These are phyloP conservation scores for Cladorrhinum sp. DNA, from an alignment of 2,329 filamentous ascomycete species.

Conservation along the genomic window DNA sequence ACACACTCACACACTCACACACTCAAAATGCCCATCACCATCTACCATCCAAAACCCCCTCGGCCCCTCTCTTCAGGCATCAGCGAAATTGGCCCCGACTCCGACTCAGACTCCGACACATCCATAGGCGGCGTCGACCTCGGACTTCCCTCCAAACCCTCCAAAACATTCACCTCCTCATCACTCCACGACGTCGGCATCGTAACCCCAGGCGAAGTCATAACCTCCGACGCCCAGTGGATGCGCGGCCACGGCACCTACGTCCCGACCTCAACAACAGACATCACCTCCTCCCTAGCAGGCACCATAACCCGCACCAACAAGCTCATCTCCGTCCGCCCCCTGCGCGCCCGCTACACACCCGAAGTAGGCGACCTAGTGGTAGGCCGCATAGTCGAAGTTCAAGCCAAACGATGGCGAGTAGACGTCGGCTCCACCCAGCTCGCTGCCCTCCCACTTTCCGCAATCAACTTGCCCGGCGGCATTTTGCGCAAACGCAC, in stretches of 20 bases:
- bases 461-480: slow-evolving; percentile 89
- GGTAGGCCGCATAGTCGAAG: slow-evolving; percentile 87
- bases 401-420: slow-evolving; percentile 90
- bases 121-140: slow-evolving; percentile 42
- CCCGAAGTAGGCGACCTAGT: slow-evolving; percentile 96
- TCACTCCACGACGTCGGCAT: slow-evolving; percentile 50
- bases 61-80: slow-evolving; percentile 12
- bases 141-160: slow-evolving; percentile 7
- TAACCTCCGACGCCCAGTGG: slow-evolving; percentile 93
- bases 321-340: slow-evolving; percentile 89
- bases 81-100: slow-evolving; percentile 9
- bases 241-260: slow-evolving; percentile 98
- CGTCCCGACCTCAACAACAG: slow-evolving; percentile 56
- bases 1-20: not conserved
- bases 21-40: slow-evolving; percentile 32
- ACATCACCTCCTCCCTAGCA: slow-evolving; percentile 85
- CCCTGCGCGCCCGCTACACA: slow-evolving; percentile 86
- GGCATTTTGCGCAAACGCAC: slow-evolving; percentile 89
- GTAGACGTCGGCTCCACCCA: slow-evolving; percentile 89
- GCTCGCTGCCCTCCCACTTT: slow-evolving; percentile 79
- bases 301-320: slow-evolving; percentile 91
- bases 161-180: not conserved
- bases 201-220: slow-evolving; percentile 83
- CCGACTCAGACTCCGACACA: slow-evolving; percentile 35
- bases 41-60: slow-evolving; percentile 28